phyloP scores from a whole-genome alignment of 139 green algal species.

The Chlamydomonas asymmetrica region DNA sequence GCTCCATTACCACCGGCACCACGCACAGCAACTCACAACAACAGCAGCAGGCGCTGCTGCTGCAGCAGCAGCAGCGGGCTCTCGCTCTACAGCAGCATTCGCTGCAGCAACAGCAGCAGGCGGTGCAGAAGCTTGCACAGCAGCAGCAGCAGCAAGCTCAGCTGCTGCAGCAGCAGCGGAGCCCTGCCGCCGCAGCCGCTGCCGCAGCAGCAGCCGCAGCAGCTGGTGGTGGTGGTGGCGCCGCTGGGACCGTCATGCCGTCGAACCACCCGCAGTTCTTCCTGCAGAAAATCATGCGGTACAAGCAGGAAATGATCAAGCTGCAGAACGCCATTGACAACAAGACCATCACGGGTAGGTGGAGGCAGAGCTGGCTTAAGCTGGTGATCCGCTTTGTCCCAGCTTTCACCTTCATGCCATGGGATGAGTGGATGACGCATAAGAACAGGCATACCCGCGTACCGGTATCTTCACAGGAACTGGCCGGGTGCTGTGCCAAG shows the following conservation, averaged over 20 bases:
- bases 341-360: no score
- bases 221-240: no score
- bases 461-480: no score
- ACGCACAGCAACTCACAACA: neutral
- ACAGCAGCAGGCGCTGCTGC: neutral
- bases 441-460: no score
- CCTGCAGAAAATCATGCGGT: neutral
- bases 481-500: no score
- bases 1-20: neutral
- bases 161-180: neutral
- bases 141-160: constrained; percentile 2
- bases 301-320: no score
- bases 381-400: no score
- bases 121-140: neutral
- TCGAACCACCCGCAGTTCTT: constrained; percentile 1
- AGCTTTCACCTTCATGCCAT: no score
- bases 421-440: no score
- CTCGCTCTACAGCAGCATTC: neutral
- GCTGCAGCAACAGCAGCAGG: neutral
- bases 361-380: no score
- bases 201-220: neutral
- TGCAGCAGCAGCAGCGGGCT: neutral
- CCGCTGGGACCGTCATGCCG: neutral
- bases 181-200: neutral
- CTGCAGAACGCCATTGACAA: no score